A percentile compares a stretch with the other conserved stretches of the same genome.
Evolutionary conservation across 768 basidiomycete species (phyloP).

Genomic region (Ramaria sp.): DNA sequence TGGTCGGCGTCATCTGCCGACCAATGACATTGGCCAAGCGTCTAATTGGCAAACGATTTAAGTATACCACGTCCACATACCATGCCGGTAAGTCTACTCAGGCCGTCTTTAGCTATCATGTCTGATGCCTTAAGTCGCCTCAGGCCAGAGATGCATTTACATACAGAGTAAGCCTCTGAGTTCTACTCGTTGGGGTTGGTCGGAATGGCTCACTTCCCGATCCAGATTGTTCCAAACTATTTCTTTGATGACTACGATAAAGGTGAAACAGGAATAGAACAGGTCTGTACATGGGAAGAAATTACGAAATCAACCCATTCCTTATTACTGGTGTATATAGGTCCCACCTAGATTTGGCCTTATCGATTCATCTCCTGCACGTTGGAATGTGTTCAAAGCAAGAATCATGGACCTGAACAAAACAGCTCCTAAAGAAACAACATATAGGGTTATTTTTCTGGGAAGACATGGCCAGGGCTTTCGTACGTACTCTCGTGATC

Average conservation of each 20-base stretch:
- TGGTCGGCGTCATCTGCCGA: no score
- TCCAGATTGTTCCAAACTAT: conserved; percentile 29
- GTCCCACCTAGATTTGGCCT: conserved; percentile 50
- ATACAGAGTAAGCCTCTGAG: no score
- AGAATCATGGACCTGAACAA: conserved; percentile 39
- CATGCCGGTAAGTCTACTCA: no score
- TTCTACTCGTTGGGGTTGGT: no score
- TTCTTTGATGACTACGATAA: conserved; percentile 31
- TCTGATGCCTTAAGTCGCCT: no score
- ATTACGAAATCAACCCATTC: background rate
- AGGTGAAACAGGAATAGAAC: conserved; percentile 11
- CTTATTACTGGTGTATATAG: conserved; percentile 20
- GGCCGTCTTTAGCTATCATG: no score
- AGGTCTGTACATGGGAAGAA: background rate
- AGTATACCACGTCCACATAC: no score
- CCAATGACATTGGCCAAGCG: no score
- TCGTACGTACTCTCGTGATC: conserved; percentile 33
- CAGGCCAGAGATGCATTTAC: no score
- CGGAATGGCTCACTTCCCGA: no score
- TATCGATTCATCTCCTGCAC: conserved; percentile 33
- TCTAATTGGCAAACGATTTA: no score
- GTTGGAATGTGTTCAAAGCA: conserved; percentile 38
- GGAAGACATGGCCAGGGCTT: conserved; percentile 66
- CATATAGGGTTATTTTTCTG: conserved; percentile 57
- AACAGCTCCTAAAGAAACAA: conserved; percentile 24